phyloP scores from a whole-genome alignment of 345 rosid species.

The Euphorbia pulcherrima region DNA sequence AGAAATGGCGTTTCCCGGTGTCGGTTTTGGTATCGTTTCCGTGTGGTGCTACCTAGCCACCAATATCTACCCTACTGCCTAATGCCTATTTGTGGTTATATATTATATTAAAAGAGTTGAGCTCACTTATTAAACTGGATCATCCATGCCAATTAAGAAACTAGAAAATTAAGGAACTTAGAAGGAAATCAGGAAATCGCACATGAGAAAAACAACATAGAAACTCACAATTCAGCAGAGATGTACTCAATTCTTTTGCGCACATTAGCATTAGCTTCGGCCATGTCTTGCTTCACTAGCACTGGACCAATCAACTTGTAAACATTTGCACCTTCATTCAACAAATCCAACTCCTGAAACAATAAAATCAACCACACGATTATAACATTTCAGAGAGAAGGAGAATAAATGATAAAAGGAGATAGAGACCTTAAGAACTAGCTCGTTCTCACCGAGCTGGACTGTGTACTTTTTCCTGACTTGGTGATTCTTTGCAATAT shows the following conservation, averaged over 20 bases:
- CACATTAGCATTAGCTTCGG: slow-evolving; percentile 93
- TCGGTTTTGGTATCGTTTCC: too few relatives aligned
- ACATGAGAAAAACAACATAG: background rate
- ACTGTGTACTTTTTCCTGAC: slow-evolving; percentile 89
- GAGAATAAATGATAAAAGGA: background rate
- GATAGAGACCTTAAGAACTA: slow-evolving; percentile 68
- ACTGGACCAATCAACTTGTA: slow-evolving; percentile 95
- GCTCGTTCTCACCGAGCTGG: slow-evolving; percentile 95
- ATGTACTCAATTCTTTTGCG: slow-evolving; percentile 92
- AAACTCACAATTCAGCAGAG: slow-evolving; percentile 78
- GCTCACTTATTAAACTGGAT: background rate
- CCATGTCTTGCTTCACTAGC: slow-evolving; percentile 94
- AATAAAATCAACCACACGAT: background rate
- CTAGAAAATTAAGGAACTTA: background rate
- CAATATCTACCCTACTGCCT: background rate
- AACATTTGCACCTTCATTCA: slow-evolving; percentile 83
- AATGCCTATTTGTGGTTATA: background rate
- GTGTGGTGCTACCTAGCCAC: too few relatives aligned
- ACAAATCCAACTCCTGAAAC: slow-evolving; percentile 73
- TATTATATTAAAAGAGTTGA: background rate
- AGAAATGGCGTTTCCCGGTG: too few relatives aligned
- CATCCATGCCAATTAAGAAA: background rate
- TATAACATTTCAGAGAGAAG: background rate
- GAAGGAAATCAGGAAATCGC: background rate
- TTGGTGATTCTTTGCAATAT: slow-evolving; percentile 84